These are phyloP conservation scores for Globisporangium canariense DNA, from an alignment of 352 stramenopile genomes.

Conservation along the genomic window DNA sequence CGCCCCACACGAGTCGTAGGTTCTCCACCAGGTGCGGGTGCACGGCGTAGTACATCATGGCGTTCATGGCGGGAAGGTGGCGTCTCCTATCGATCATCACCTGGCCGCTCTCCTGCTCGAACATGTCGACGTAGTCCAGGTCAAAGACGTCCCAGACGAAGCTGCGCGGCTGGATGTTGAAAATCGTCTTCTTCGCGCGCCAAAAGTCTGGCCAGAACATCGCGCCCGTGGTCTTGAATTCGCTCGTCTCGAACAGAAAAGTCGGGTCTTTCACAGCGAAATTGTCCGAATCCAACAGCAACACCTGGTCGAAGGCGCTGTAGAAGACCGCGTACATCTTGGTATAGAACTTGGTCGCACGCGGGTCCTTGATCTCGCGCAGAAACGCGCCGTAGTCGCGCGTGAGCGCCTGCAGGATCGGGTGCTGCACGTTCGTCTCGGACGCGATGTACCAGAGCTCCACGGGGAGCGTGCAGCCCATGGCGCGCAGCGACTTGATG, in stretches of 20 bases:
- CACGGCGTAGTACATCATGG: conserved; percentile 64
- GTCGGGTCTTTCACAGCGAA: conserved; percentile 62
- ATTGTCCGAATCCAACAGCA: conserved; percentile 79
- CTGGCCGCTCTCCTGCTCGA: conserved; percentile 79
- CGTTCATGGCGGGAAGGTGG: conserved; percentile 46
- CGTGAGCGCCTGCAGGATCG: conserved; percentile 40
- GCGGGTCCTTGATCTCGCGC: conserved; percentile 57
- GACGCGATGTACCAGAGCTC: conserved; percentile 66
- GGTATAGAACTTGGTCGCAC: conserved; percentile 55
- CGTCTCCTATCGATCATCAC: conserved; percentile 54
- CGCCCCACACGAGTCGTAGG: conserved; percentile 59
- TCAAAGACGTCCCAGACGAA: conserved; percentile 72
- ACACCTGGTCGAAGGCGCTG: conserved; percentile 69
- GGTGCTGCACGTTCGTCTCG: conserved; percentile 42
- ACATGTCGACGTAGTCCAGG: conserved; percentile 56
- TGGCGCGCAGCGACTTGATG: conserved; percentile 33
- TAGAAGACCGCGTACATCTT: conserved; percentile 78
- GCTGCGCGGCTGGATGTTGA: conserved; percentile 63
- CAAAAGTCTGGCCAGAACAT: conserved; percentile 86
- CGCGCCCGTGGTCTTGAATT: conserved; percentile 45
- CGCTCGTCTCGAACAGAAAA: conserved; percentile 51
- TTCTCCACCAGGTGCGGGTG: conserved; percentile 39
- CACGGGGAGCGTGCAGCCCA: conserved; percentile 49
- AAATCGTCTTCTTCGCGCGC: conserved; percentile 62
- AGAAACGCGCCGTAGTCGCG: conserved; percentile 41